These are phyloP conservation scores for Quercus alba DNA, from an alignment of 306 rosid species.

Conservation along the genomic window DNA sequence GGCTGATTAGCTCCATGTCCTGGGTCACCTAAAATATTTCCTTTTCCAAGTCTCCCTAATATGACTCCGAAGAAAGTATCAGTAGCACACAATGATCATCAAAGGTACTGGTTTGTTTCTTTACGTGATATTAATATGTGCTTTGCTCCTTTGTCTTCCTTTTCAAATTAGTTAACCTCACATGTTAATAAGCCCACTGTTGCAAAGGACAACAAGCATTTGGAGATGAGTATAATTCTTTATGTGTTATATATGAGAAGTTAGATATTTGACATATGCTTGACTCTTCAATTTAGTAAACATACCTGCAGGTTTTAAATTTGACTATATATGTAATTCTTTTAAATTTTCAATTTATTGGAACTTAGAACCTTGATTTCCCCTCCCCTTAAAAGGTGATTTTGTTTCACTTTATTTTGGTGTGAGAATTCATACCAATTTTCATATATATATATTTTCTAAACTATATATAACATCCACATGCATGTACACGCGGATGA, in stretches of 20 bases:
- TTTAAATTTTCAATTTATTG: too few relatives aligned
- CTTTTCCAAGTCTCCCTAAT: slow-evolving; percentile 92
- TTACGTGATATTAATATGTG: not conserved
- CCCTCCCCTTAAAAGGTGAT: too few relatives aligned
- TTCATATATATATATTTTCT: too few relatives aligned
- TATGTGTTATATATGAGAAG: not conserved
- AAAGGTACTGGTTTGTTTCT: slow-evolving; percentile 56
- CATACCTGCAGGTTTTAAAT: too few relatives aligned
- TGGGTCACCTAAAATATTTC: slow-evolving; percentile 87
- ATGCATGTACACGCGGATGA: too few relatives aligned
- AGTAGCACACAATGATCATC: slow-evolving; percentile 86
- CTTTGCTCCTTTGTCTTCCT: slow-evolving; percentile 1
- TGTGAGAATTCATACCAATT: too few relatives aligned
- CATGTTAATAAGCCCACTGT: not conserved
- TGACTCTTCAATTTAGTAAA: too few relatives aligned
- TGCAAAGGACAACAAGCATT: slow-evolving; percentile 1
- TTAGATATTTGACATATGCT: not conserved
- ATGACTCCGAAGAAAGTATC: slow-evolving; percentile 99
- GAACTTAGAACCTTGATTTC: too few relatives aligned
- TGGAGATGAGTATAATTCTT: not conserved
- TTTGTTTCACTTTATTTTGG: too few relatives aligned
- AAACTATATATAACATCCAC: too few relatives aligned
- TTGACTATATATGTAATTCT: too few relatives aligned
- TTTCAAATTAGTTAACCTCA: not conserved
- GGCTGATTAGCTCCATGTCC: slow-evolving; percentile 70